phyloP scores from a whole-genome alignment of 441 rosid species.

The Caryocar brasiliense region DNA sequence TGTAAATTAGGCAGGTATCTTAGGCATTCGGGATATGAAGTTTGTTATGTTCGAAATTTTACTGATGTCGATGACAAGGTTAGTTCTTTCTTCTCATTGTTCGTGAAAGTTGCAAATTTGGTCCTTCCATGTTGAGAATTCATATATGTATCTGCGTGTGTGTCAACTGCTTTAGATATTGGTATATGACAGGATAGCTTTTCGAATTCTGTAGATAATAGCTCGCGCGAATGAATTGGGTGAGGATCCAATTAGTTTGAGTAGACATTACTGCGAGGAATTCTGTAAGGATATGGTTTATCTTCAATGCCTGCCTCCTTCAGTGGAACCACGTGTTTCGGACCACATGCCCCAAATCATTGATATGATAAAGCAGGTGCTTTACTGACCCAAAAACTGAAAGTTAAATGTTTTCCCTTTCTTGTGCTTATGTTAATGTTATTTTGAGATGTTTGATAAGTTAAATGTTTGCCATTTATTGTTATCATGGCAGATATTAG shows the following conservation, averaged over 20 bases:
- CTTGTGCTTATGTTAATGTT: background rate
- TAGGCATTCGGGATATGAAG: conserved; percentile 78
- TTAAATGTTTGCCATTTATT: conserved; percentile 6
- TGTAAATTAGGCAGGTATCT: conserved; percentile 74
- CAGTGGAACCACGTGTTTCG: conserved; percentile 74
- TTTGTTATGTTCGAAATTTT: conserved; percentile 75
- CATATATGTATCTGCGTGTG: too few relatives aligned
- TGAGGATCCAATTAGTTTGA: conserved; percentile 77
- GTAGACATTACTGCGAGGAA: conserved; percentile 70
- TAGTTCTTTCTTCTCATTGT: conserved; percentile 4
- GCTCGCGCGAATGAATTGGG: conserved; percentile 72
- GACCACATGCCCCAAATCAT: conserved; percentile 84
- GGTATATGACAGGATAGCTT: conserved; percentile 40
- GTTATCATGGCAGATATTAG: conserved; percentile 50
- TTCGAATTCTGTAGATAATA: conserved; percentile 59
- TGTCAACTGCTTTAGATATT: conserved; percentile 22
- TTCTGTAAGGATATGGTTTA: conserved; percentile 60
- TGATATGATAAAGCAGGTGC: conserved; percentile 74
- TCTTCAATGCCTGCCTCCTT: conserved; percentile 75
- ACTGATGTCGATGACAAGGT: conserved; percentile 97
- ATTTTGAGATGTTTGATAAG: background rate
- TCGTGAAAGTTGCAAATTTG: too few relatives aligned
- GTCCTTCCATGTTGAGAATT: too few relatives aligned
- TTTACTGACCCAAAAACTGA: background rate
- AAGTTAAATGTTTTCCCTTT: background rate